Evolutionary conservation across 2,329 filamentous ascomycete species (phyloP).

Genomic region (Pochonia chlamydosporia): DNA sequence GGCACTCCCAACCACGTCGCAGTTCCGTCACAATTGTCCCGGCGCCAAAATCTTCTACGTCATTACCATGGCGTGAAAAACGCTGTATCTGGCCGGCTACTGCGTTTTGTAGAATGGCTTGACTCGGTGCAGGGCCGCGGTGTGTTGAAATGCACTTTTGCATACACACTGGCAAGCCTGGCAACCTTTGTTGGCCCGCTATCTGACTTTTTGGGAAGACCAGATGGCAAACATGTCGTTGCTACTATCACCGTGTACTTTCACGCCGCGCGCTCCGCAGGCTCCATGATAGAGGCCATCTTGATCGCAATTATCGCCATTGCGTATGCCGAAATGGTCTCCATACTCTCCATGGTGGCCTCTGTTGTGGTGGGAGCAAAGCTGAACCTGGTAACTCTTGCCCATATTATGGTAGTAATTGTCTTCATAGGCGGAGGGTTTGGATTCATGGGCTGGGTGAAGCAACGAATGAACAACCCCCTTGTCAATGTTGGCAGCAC

Average conservation of each 20-base stretch:
- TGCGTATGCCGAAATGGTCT: conserved; percentile 59
- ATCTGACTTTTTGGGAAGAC: conserved; percentile 66
- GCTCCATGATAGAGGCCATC: conserved; percentile 79
- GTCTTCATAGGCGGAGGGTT: conserved; percentile 77
- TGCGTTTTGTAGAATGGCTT: conserved; percentile 38
- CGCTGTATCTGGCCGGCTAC: not conserved
- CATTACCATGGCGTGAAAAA: not conserved
- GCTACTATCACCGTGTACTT: conserved; percentile 90
- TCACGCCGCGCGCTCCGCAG: conserved; percentile 73
- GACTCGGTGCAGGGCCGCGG: conserved; percentile 65
- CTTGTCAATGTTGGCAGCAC: conserved; percentile 77
- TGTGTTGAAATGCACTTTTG: conserved; percentile 80
- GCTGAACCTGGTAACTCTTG: conserved; percentile 59
- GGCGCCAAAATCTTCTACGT: not conserved
- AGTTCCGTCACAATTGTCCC: not conserved
- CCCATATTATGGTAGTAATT: conserved; percentile 69
- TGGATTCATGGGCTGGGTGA: conserved; percentile 77
- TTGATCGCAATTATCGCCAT: conserved; percentile 70
- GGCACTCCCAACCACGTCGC: not conserved
- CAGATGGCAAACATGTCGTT: conserved; percentile 85
- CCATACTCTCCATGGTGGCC: conserved; percentile 74
- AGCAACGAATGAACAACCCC: conserved; percentile 67
- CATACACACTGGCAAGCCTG: conserved; percentile 75
- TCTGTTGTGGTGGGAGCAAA: conserved; percentile 67
- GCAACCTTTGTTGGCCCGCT: conserved; percentile 72